Conservation (phyloP, 768 basidiomycete genomes). For the Termitomyces sp. region DNA sequence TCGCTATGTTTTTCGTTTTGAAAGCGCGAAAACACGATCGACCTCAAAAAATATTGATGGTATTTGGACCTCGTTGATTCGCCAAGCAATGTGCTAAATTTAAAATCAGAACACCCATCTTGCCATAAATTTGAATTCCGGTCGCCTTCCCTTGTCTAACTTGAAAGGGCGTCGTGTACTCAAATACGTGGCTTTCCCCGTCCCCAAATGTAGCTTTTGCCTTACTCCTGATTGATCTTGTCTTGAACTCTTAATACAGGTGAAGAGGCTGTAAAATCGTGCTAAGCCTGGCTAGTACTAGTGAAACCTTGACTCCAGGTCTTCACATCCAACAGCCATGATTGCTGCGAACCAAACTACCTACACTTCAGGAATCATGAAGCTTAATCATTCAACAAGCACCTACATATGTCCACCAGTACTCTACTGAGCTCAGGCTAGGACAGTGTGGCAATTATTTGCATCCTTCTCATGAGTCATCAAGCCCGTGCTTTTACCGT, state of each 20-base stretch:
- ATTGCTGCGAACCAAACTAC: not conserved
- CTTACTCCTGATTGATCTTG: not conserved
- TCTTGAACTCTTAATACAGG: too few species aligned
- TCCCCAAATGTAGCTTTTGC: not conserved
- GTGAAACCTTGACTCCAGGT: not conserved
- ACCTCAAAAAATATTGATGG: constrained; percentile 16
- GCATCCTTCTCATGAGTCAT: not conserved
- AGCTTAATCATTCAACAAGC: not conserved
- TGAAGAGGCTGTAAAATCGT: too few species aligned
- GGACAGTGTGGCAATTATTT: not conserved
- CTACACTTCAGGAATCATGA: not conserved
- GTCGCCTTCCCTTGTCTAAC: not conserved
- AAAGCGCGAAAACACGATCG: not conserved
- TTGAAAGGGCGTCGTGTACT: not conserved
- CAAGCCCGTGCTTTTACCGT: not conserved
- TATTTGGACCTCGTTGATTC: constrained; percentile 4
- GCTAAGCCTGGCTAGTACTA: too few species aligned
- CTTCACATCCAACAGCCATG: not conserved
- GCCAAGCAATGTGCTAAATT: constrained; percentile 4
- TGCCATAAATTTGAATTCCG: too few species aligned
- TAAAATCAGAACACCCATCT: not conserved
- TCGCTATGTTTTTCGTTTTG: not conserved
- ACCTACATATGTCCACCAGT: not conserved
- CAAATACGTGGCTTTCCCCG: not conserved
- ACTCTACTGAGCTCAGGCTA: too few species aligned